Base-by-base conservation (phyloP, 2,329 filamentous ascomycete species). In the Canariomyces notabilis region DNA sequence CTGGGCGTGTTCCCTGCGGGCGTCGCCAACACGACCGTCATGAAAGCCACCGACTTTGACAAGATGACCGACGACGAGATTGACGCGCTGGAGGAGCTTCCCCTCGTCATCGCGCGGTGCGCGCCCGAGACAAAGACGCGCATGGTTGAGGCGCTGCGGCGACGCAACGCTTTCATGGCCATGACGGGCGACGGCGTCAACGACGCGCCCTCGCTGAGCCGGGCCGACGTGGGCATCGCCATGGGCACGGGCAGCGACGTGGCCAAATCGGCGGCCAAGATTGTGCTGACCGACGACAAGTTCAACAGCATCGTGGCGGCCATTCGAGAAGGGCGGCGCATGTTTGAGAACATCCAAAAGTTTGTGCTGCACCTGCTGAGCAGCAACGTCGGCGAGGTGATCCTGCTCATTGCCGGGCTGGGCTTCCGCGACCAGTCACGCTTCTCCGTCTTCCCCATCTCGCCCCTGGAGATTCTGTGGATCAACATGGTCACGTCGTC, bases 151-250 rank as follows among this genome's bases (percentile, higher is more conserved):
- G 88, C 89, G 5, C 77, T 95, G 14, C 86, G 90, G 54, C 80
- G 89, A 14, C 83, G 88, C 33, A 75, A 78, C 18, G 77, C 78
- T 16, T 91, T 86, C 64, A 87, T 84, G 64, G 87, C 87, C 49
- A 93, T 94, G 87, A 93, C 87, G 15, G 88, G 88, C 48, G 88
- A 94, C 57, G 88, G 88, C 37, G 88, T 93, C 52, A 94, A 94
- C 61, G 88, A 94, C 61, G 86, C 86, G 2, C 88, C 88, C 0
- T 89, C 86, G 4, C 74, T 94, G 26, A 87, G 87, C 57, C 77
- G 80, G 36, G 85, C 87, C 2, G 89, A 95, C 60, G 87, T 95
- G 5, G 88, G 87, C 53, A 95, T 93, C 55, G 87, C 87, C 44
- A 94, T 94, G 88, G 88, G 88, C n/a, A 83, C 84, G 12, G 88